These are phyloP conservation scores for Tilletia horrida DNA, from an alignment of 1,284 basidiomycete genomes.

Conservation along the genomic window DNA sequence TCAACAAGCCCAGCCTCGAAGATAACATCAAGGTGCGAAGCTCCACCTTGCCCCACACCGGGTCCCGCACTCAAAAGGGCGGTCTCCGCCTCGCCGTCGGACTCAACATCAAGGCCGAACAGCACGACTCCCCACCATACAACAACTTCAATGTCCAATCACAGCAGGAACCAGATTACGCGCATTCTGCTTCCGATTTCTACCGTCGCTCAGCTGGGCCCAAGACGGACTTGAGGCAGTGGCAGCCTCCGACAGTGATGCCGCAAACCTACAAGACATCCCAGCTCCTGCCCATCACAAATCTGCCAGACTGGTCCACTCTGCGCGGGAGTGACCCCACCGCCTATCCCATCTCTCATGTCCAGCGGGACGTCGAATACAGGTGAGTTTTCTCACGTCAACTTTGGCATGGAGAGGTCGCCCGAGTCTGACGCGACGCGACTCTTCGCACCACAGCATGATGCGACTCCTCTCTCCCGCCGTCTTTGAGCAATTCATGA, in stretches of 20 bases:
- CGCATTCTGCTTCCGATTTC: not conserved
- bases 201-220: not conserved
- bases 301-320: constrained; percentile 21
- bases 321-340: constrained; percentile 11
- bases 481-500: constrained; percentile 30
- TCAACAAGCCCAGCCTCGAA: no score
- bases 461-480: constrained; percentile 26
- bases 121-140: not conserved
- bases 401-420: no score
- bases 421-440: no score
- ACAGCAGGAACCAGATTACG: not conserved
- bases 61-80: not conserved
- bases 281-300: constrained; percentile 5
- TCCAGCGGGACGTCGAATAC: constrained; percentile 26
- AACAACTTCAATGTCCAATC: not conserved
- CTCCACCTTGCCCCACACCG: no score
- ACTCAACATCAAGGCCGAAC: not conserved
- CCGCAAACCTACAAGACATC: not conserved
- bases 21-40: no score
- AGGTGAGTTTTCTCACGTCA: not conserved
- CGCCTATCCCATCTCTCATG: constrained; percentile 18
- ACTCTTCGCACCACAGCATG: no score
- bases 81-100: not conserved
- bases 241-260: not conserved
- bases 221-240: constrained; percentile 9